phyloP scores from a whole-genome alignment of 805 yeast species.

The Pichia occidentalis region DNA sequence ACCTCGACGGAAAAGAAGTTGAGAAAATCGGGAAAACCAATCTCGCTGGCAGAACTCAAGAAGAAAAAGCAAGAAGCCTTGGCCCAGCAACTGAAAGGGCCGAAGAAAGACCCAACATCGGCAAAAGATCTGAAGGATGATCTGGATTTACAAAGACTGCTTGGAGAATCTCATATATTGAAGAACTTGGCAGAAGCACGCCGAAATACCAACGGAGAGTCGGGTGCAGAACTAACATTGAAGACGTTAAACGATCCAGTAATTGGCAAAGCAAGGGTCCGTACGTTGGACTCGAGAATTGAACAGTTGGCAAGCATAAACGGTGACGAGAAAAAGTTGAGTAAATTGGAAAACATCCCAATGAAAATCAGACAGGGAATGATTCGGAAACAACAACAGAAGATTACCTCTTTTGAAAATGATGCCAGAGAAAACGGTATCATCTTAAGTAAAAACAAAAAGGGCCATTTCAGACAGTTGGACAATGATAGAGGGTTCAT shows the following conservation, averaged over 20 bases:
- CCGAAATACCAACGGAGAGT: slow-evolving; percentile 31
- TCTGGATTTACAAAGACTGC: slow-evolving; percentile 61
- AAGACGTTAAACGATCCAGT: slow-evolving; percentile 58
- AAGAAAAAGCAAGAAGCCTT: slow-evolving; percentile 32
- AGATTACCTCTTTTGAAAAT: slow-evolving; percentile 52
- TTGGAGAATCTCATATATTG: slow-evolving; percentile 66
- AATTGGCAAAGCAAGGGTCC: slow-evolving; percentile 61
- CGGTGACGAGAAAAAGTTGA: slow-evolving; percentile 31
- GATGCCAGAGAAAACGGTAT: slow-evolving; percentile 91
- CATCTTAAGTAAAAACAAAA: slow-evolving; percentile 62
- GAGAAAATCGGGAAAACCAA: slow-evolving; percentile 55
- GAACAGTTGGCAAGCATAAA: slow-evolving; percentile 40
- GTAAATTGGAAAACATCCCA: slow-evolving; percentile 70
- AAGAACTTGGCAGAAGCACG: slow-evolving; percentile 23
- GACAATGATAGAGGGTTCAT: slow-evolving; percentile 47
- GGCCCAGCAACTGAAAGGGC: slow-evolving; percentile 20
- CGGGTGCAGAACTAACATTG: slow-evolving; percentile 66
- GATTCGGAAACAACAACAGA: slow-evolving; percentile 48
- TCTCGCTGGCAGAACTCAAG: slow-evolving; percentile 37
- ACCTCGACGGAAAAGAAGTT: slow-evolving; percentile 43
- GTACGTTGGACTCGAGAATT: slow-evolving; percentile 56
- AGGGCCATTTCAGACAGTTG: slow-evolving; percentile 57
- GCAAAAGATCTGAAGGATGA: slow-evolving; percentile 43
- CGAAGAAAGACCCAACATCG: slow-evolving; percentile 14
- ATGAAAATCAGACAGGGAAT: slow-evolving; percentile 85